These are phyloP conservation scores for Pelargonium citronellum DNA, from an alignment of 441 rosid species.

Conservation along the genomic window DNA sequence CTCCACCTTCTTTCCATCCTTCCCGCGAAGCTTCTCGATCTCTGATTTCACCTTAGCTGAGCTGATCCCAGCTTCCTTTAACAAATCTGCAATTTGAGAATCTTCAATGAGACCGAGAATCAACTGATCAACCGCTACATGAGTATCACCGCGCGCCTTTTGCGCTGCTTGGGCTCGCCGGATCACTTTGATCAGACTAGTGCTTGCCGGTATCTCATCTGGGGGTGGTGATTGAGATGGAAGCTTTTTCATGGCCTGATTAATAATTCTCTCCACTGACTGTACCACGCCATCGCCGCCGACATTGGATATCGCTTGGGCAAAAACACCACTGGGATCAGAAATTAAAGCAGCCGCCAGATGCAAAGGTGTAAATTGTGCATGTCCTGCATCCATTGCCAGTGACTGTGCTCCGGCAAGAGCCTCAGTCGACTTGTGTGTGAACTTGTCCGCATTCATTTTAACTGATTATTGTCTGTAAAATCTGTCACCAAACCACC, in stretches of 20 bases:
- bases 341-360: slow-evolving; percentile 63
- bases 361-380: slow-evolving; percentile 80
- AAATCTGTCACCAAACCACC: no score
- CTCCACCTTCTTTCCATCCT: slow-evolving; percentile 81
- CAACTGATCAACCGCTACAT: slow-evolving; percentile 78
- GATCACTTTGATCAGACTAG: slow-evolving; percentile 58
- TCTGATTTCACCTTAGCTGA: slow-evolving; percentile 54
- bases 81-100: slow-evolving; percentile 65
- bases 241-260: slow-evolving; percentile 61
- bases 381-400: slow-evolving; percentile 59
- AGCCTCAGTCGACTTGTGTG: slow-evolving; percentile 82
- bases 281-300: slow-evolving; percentile 55
- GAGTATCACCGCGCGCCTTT: slow-evolving; percentile 59
- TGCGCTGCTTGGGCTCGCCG: slow-evolving; percentile 75
- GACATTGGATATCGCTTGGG: slow-evolving; percentile 50
- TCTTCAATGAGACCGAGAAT: slow-evolving; percentile 80
- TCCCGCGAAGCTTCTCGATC: slow-evolving; percentile 83
- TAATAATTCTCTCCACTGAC: slow-evolving; percentile 60
- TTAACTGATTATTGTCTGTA: not conserved
- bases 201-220: slow-evolving; percentile 65
- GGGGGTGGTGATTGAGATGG: slow-evolving; percentile 80
- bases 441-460: slow-evolving; percentile 89
- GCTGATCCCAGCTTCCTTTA: slow-evolving; percentile 63
- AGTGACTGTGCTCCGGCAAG: slow-evolving; percentile 65
- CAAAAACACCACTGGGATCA: slow-evolving; percentile 59